A percentile compares a stretch with the other conserved stretches of the same genome.
These are phyloP conservation scores for Leishmania major DNA, from an alignment of 208 protist genomes.

Conservation along the genomic window DNA sequence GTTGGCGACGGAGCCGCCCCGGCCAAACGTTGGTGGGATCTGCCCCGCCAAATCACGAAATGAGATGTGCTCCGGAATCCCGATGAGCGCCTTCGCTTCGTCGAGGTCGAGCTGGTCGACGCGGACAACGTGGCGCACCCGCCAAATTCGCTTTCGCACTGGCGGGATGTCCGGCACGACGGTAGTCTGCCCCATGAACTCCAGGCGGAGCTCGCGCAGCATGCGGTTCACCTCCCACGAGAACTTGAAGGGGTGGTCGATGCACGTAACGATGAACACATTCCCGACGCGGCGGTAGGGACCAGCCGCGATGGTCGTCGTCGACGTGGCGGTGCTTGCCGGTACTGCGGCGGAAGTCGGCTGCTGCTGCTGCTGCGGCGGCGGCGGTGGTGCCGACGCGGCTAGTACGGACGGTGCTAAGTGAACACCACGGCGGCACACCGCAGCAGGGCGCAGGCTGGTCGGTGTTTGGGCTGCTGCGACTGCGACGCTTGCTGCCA, in stretches of 20 bases:
- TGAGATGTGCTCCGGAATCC: slow-evolving; percentile 77
- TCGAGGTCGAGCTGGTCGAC: slow-evolving; percentile 82
- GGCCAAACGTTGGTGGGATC: slow-evolving; percentile 69
- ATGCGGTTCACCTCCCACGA: slow-evolving; percentile 86
- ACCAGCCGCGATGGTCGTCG: slow-evolving; percentile 42
- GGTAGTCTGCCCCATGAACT: slow-evolving; percentile 84
- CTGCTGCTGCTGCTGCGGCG: slow-evolving; percentile 1
- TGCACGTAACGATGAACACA: slow-evolving; percentile 82
- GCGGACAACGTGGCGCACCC: slow-evolving; percentile 73
- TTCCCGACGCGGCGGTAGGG: slow-evolving; percentile 83
- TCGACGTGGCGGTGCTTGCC: not conserved
- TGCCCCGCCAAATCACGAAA: slow-evolving; percentile 73
- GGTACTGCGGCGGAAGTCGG: not conserved
- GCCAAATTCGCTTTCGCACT: slow-evolving; percentile 78
- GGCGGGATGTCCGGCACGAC: slow-evolving; percentile 81
- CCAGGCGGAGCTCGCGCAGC: slow-evolving; percentile 79
- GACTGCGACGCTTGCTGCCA: not conserved
- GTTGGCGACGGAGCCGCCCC: slow-evolving; percentile 35
- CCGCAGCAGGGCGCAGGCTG: not conserved
- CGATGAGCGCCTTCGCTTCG: slow-evolving; percentile 77
- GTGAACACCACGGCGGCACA: not conserved
- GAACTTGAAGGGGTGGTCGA: slow-evolving; percentile 86
- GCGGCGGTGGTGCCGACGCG: not conserved
- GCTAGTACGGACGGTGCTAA: not conserved
- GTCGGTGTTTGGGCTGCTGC: not conserved